Evolutionary conservation across 2,329 filamentous ascomycete genomes (phyloP).

Genomic region (Fonsecaea multimorphosa): DNA sequence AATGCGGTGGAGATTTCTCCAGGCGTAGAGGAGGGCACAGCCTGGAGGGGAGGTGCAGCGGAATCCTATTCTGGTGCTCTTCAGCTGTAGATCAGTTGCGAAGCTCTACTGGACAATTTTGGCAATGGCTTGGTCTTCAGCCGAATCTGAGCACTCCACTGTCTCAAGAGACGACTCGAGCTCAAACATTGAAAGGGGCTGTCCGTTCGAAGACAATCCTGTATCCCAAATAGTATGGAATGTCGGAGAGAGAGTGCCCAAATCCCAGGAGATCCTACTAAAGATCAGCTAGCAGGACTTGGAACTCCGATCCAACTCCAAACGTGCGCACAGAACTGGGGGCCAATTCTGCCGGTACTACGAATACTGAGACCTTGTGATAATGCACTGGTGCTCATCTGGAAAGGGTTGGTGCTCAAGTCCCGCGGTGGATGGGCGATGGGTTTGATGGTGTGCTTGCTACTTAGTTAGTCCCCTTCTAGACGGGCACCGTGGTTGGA

Average conservation of each 20-base stretch:
- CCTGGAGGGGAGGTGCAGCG: background rate
- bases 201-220: background rate
- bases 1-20: background rate
- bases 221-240: background rate
- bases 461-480: background rate
- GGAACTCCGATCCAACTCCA: background rate
- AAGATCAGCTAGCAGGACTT: background rate
- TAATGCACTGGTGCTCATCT: background rate
- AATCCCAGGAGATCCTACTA: background rate
- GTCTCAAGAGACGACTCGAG: background rate
- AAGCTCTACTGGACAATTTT: background rate
- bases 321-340: background rate
- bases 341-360: background rate
- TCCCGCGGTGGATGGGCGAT: background rate
- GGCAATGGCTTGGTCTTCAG: background rate
- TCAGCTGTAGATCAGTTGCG: background rate
- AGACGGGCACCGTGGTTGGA: background rate
- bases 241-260: background rate
- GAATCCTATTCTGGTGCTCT: background rate
- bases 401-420: background rate
- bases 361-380: background rate
- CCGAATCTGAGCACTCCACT: background rate
- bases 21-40: background rate
- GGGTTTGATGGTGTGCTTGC: background rate
- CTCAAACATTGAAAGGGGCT: background rate